Evolutionary conservation across 306 rosid species (phyloP), one percentile per base, ranked within the genome.

Genomic region (Vicia sativa): DNA sequence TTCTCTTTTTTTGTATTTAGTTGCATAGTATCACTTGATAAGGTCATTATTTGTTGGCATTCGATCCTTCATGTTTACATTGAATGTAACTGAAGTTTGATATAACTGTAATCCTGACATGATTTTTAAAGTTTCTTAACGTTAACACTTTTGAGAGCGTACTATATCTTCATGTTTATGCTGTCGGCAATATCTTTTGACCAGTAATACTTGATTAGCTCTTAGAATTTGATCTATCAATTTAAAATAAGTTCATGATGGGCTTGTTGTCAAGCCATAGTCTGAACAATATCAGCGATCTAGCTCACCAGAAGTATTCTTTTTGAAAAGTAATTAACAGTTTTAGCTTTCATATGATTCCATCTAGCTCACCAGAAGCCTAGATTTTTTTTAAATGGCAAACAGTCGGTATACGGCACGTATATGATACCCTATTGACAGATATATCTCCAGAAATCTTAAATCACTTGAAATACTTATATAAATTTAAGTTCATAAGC

Each of bases 1-100:
- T 53, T 53, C 39, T 42, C 18, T 10, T 44, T 29, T 18, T 6
- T 38, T 38, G 9, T 8, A 58, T 14, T 34, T 59, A 8, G 14
- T 59, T 59, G 43, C 44, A 34, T 15, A 59, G 15, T 59, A 39
- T 37, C 16, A 38, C 34, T 37, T 5, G 49, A 61, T 38, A 61
- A 60, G 66, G 66, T 31, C 9, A 38, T 61, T 61, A 14, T 61
- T 38, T 37, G 31, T 60, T 16, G 16, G 16, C 12, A 16, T 37
- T 18, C 3, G 37, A 60, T 37, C 6, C 10, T 60, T 37, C 43
- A 58, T n/a, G n/a, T 16, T 60, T 60, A n/a, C 46, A 37, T 59
- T 34, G 14, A 21, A 31, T 34, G 26, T 59, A 58, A 34, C 12
- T 25, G 5, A 34, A 59, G 45, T 15, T 59, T 12, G 35, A 31